Base-by-base conservation (phyloP, 2,329 filamentous ascomycete species). In the Hawksworthiomyces lignivorus region DNA sequence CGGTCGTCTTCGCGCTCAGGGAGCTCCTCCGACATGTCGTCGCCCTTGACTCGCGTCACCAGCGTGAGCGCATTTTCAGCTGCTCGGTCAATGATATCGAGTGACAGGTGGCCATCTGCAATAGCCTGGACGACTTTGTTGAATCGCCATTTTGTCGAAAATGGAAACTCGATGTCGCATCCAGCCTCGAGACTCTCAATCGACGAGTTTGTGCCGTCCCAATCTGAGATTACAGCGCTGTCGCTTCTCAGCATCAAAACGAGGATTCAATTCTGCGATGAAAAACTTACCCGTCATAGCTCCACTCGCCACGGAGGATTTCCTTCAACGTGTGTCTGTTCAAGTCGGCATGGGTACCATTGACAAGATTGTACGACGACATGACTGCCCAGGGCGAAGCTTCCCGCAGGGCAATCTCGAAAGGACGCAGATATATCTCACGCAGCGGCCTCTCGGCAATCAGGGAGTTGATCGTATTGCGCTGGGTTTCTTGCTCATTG, bases 351-450 rank as follows among this genome's bases (percentile, higher is more conserved):
- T 80, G 76, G 5, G 73, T 58, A 5, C 80, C 79, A 54, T 84
- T 84, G 50, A 84, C 61, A 22, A 80, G 63, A 51, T 84, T 84
- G 53, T 84, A 84, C 2, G 77, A 77, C 5, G 75, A 73, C 80
- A 84, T 84, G 33, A 84, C 59, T 5, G 78, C 78, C 78, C 79
- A 82, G 3, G 80, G 79, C 42, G 82, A 78, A 12, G 80, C 76
- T 49, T 84, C 78, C 33, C 80, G 69, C 29, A 86, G 66, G 0
- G 80, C 80, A 53, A 86, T 84, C 61, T 86, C 81, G 49, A 87
- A 87, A 0, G 82, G 82, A 34, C 79, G 76, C n/a, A 87, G 71
- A 50, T 86, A 87, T 1, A 87, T 65, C 55, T 87, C 82, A 21
- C 82, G 70, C 21, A 86, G 62, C 3, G 80, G 69, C 27, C 82